Base-by-base conservation (phyloP, 345 rosid genomes). In the Salix purpurea region DNA sequence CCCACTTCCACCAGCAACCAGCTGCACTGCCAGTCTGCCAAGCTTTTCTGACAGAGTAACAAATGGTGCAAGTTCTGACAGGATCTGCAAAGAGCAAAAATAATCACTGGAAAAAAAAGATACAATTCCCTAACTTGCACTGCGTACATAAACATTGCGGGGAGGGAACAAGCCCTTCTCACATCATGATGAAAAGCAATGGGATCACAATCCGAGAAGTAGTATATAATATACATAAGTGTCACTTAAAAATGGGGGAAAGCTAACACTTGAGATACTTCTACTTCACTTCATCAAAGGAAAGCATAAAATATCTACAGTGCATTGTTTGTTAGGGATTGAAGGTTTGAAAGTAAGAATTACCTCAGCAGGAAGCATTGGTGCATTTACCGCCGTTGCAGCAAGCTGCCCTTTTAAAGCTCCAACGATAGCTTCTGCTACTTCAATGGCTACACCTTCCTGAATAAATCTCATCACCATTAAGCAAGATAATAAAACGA, bases 341-440 rank as follows among this genome's bases (percentile, higher is more conserved):
- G 21, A 14, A 65, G 68, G 11, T 65, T 65, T 32, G 24, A 34
- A 56, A 34, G 9, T 9, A 56, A 24, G 19, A 42, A 50, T 23
- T 65, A 75, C 82, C 82, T 75, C 75, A 39, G 78, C 72, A 70
- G 76, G 72, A 62, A 79, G 76, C 82, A 79, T 74, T 11, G 82
- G 78, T 52, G 78, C 72, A 65, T 79, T 79, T 50, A 79, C 82
- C 10, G 82, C 79, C 64, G 78, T 79, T 5, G 78, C 64, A 52
- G 82, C 72, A 39, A 79, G 76, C 48, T 79, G 76, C 30, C 82
- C 82, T 36, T 62, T 79, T 61, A 79, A 65, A 64, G 82, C 82
- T 34, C 75, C 79, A 15, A 76, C 14, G 40, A 76, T 73, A 69
- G 78, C 78, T 68, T 76, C 73, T 28, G 78, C 67, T 54, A 76